Base-by-base conservation (phyloP, 1,139 yeast genomes). In the Diutina sp. region DNA sequence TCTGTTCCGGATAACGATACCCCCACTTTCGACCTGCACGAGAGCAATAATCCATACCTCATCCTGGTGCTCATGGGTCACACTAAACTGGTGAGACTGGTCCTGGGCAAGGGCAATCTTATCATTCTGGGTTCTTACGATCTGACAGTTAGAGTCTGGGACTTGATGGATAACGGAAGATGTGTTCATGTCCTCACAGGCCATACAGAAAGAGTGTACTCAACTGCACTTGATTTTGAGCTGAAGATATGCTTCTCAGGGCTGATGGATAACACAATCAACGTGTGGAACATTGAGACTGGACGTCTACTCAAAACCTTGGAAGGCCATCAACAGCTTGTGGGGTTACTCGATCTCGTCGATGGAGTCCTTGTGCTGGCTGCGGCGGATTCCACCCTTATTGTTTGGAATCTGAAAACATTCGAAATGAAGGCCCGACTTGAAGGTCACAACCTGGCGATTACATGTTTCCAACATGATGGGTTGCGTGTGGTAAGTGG, bases 71-170 rank as follows among this genome's bases (percentile, higher is more conserved):
- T 93, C 52, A 73, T 83, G 21, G 99, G 99, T 0, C 99, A 93
- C 68, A 79, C 89, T 6, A 90, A 85, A 53, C 82, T 95, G 3
- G 98, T 93, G 2, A 80, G 99, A 56, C 86, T 97, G 0, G 87
- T 93, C 11, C 80, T 95, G 1, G 97, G 96, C 0, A 76, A 84
- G 67, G 97, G 95, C 1, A 89, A 89, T 64, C 81, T 87, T 9
- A 81, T 91, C 41, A 84, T 93, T 2, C 87, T 95, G 45, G 98
- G 97, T 0, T 87, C 96, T 3, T 93, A 93, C 67, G 99, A 93
- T 69, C 81, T 87, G 55, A 87, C 90, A 0, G 90, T 91, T 6
- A 78, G 97, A 60, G 96, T 93, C 1, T 93, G 99, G 99, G 95
- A 88, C 64, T 76, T 90, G 58, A 68, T 80, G 53, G 78, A 82